phyloP scores from a whole-genome alignment of 192 early-diverging fungal species.

The Diversispora epigaea region DNA sequence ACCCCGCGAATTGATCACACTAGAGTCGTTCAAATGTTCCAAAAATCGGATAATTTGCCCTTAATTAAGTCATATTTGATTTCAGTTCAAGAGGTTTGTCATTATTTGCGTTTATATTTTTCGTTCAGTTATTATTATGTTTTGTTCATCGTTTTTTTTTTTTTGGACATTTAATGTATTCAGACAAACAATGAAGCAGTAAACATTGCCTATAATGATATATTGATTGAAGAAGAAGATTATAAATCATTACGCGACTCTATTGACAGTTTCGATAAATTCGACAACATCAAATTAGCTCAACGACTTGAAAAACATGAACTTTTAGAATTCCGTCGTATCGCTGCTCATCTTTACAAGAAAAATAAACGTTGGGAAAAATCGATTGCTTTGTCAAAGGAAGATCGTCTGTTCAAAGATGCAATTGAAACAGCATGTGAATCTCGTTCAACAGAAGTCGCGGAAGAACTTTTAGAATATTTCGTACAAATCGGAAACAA shows the following conservation, averaged over 20 bases:
- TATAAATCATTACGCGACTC: slow-evolving; percentile 90
- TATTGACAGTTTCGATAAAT: slow-evolving; percentile 91
- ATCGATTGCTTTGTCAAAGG: slow-evolving; percentile 92
- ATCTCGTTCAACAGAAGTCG: slow-evolving; percentile 81
- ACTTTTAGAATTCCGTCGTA: slow-evolving; percentile 95
- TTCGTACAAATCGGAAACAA: slow-evolving; percentile 91
- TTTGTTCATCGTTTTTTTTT: background rate
- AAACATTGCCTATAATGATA: slow-evolving; percentile 93
- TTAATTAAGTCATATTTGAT: slow-evolving; percentile 96
- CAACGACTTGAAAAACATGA: slow-evolving; percentile 94
- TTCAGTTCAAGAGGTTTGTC: slow-evolving; percentile 75
- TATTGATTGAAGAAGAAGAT: slow-evolving; percentile 98
- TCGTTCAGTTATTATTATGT: background rate
- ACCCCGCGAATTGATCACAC: slow-evolving; percentile 95
- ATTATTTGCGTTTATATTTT: background rate
- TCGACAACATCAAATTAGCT: slow-evolving; percentile 91
- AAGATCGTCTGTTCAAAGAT: slow-evolving; percentile 97
- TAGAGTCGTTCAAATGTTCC: slow-evolving; percentile 95
- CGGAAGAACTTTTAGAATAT: slow-evolving; percentile 93
- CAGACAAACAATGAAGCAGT: slow-evolving; percentile 90
- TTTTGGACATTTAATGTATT: background rate
- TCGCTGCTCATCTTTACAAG: slow-evolving; percentile 95
- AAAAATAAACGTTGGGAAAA: slow-evolving; percentile 96
- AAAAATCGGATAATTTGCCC: slow-evolving; percentile 96
- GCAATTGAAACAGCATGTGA: slow-evolving; percentile 98